These are phyloP conservation scores for Boletus rufocinnamomeus DNA, from an alignment of 768 basidiomycete genomes.

Conservation along the genomic window DNA sequence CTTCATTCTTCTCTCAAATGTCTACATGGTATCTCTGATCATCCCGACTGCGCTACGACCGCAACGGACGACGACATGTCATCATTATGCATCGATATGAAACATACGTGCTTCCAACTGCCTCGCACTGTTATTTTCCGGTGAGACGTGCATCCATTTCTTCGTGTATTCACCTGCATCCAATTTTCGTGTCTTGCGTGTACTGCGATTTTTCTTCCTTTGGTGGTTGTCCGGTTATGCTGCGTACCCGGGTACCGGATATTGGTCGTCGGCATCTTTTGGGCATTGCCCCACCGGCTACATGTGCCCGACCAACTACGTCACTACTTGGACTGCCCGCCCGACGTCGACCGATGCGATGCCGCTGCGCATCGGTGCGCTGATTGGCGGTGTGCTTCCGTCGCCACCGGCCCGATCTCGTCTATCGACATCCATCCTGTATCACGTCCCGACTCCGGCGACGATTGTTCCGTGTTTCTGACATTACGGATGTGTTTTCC, in stretches of 20 bases:
- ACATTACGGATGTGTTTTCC: neutral
- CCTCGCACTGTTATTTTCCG: neutral
- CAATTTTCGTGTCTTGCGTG: neutral
- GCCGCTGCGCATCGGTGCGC: constrained; percentile 5
- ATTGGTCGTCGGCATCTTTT: neutral
- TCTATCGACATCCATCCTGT: neutral
- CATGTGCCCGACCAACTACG: neutral
- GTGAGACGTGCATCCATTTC: neutral
- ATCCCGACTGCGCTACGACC: neutral
- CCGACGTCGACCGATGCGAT: constrained; percentile 10
- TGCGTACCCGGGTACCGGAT: constrained; percentile 13
- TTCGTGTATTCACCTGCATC: neutral
- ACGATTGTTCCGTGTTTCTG: neutral
- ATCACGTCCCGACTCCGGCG: constrained; percentile 4
- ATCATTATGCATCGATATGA: neutral
- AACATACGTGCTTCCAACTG: neutral
- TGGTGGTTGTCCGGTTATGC: constrained; percentile 13
- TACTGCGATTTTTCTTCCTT: neutral
- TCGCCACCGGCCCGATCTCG: constrained; percentile 6
- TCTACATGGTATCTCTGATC: neutral
- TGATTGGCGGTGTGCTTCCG: constrained; percentile 16
- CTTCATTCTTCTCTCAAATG: neutral
- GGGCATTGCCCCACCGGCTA: constrained; percentile 22
- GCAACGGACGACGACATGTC: constrained; percentile 1
- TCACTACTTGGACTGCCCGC: constrained; percentile 3